Evolutionary conservation across 2,329 filamentous ascomycete genomes (phyloP).

Genomic region (Cladobotryum protrusum): DNA sequence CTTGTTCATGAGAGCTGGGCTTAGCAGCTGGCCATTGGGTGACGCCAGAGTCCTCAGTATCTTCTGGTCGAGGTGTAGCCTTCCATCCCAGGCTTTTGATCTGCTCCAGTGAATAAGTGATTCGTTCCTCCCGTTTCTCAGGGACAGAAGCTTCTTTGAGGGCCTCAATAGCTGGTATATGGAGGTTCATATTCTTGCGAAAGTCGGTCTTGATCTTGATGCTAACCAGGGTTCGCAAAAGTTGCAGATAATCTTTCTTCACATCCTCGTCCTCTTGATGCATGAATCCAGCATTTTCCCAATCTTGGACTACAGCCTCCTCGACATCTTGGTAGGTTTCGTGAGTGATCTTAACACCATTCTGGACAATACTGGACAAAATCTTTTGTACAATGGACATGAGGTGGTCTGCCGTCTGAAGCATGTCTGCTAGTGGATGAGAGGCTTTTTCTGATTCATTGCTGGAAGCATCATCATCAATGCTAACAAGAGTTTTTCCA

Average conservation of each 20-base stretch:
- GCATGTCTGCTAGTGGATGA: neutral
- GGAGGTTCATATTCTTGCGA: neutral
- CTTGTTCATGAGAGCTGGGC: neutral
- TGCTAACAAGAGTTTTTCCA: no score
- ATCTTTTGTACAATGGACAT: conserved; percentile 12
- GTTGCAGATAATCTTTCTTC: conserved; percentile 15
- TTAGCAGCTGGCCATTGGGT: neutral
- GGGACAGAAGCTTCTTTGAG: neutral
- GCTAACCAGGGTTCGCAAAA: conserved; percentile 18
- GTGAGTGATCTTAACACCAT: conserved; percentile 8
- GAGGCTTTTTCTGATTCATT: neutral
- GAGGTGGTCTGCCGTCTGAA: conserved; percentile 15
- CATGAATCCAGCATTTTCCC: conserved; percentile 21
- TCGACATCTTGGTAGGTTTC: conserved; percentile 18
- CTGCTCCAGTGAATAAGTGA: conserved; percentile 12
- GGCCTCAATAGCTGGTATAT: conserved; percentile 6
- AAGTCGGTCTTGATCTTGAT: conserved; percentile 18
- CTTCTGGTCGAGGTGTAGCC: conserved; percentile 1
- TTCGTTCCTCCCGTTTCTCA: conserved; percentile 7
- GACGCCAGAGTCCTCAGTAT: conserved; percentile 3
- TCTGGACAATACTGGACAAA: conserved; percentile 12
- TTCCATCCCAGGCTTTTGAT: conserved; percentile 8
- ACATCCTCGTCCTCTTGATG: conserved; percentile 17
- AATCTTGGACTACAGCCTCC: conserved; percentile 20
- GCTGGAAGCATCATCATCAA: neutral